Evolutionary conservation across 163 green algal species (phyloP), one percentile per base, ranked within the genome.

Genomic region (Scenedesmus sp.): DNA sequence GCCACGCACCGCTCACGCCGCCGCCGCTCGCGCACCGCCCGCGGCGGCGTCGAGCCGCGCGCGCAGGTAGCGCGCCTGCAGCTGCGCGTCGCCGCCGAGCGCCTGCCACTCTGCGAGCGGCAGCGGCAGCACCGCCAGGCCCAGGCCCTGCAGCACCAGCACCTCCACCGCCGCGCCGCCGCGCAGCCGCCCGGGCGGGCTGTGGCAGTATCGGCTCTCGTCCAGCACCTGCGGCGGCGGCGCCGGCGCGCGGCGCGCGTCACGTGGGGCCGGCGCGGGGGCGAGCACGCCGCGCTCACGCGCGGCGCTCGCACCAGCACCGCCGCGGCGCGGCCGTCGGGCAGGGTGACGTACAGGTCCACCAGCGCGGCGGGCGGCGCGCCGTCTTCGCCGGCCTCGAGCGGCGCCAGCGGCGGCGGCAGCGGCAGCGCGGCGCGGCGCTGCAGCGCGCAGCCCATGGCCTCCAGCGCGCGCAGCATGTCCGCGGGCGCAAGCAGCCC

Each of bases 401-500:
- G 58, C 67, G 6, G 39, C 39, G 10, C 7, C 39, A 47, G 39
- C 39, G 39, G 7, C 15, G 18, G 10, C 6, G 18, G 18, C 50
- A 5, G 4, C 26, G 28, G 14, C 1, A 60, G 28, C 57, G 36
- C 24, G 0, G 62, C 70, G 24, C 33, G 20, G n/a, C 50, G 57
- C 28, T 78, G 36, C 6, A 78, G 15, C 47, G 51, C 56, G 45
- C 70, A 78, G 11, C 70, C 70, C n/a, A 78, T 3, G 14, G 20
- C n/a, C 53, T 50, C 15, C 4, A 70, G n/a, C 7, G 36, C 26
- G 22, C 34, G 42, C 28, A 78, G 54, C n/a, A 78, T 67, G 20
- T 78, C 57, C 11, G 51, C 70, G 17, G 70, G 70, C 45, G 70
- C 57, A 31, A 78, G 60, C 70, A 78, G 48, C 15, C 70, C 67